phyloP scores from a whole-genome alignment of 257 asterid species.

The Gardenia jasminoides region DNA sequence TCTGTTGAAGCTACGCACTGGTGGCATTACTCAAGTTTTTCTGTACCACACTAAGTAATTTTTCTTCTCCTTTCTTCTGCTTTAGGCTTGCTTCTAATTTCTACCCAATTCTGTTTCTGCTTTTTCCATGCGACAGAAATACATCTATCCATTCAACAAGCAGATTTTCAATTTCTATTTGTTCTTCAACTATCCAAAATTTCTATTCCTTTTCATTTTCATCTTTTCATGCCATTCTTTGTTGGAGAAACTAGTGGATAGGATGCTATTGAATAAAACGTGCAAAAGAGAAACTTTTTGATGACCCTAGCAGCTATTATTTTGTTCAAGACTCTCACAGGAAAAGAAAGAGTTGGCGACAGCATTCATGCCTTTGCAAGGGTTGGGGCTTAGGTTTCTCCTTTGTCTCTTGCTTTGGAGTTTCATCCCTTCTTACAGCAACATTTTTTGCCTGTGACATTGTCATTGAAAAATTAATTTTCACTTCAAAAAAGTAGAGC shows the following conservation, averaged over 20 bases:
- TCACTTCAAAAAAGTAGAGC: background rate
- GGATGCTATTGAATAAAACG: background rate
- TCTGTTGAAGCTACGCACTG: background rate
- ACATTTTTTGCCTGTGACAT: slow-evolving; percentile 58
- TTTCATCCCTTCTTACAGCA: slow-evolving; percentile 41
- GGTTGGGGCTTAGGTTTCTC: slow-evolving; percentile 48
- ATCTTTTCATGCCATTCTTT: background rate
- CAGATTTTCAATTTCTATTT: background rate
- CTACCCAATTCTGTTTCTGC: background rate
- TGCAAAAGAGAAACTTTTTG: background rate
- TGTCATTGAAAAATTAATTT: slow-evolving; percentile 1
- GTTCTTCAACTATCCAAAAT: background rate
- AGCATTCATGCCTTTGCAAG: slow-evolving; percentile 40
- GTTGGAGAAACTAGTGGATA: background rate
- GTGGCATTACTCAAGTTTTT: background rate
- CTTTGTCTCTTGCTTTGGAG: slow-evolving; percentile 44
- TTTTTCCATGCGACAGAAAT: background rate
- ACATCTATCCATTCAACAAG: background rate
- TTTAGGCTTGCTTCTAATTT: background rate
- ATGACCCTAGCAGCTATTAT: background rate
- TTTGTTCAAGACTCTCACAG: background rate
- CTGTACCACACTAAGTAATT: background rate
- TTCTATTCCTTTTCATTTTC: background rate
- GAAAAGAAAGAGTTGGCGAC: background rate
- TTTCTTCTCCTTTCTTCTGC: background rate